Conservation (phyloP, 1,139 yeast species). For the Geotrichum restrictum region DNA sequence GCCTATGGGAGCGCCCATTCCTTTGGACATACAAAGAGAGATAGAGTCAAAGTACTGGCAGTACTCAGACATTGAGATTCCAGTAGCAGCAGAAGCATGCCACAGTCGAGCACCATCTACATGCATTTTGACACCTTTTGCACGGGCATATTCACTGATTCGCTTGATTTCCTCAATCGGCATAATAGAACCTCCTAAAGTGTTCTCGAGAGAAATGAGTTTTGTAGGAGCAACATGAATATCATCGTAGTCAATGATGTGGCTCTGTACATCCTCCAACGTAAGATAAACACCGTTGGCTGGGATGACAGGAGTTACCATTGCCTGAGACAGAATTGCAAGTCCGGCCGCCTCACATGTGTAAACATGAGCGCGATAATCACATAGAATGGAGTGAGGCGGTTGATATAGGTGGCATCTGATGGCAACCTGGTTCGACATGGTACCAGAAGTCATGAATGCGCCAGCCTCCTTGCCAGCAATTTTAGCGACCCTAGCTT, state of each 20-base stretch:
- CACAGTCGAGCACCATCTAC: constrained; percentile 95
- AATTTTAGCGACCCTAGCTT: constrained; percentile 58
- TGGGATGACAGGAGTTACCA: constrained; percentile 83
- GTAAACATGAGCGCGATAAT: constrained; percentile 79
- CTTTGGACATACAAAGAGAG: constrained; percentile 83
- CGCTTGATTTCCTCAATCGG: constrained; percentile 77
- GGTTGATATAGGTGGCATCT: constrained; percentile 78
- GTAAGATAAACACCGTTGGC: constrained; percentile 71
- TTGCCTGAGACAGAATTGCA: constrained; percentile 84
- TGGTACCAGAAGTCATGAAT: constrained; percentile 84
- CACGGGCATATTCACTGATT: constrained; percentile 68
- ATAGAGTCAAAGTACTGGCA: constrained; percentile 82
- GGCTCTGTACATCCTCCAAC: constrained; percentile 65
- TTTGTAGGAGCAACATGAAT: constrained; percentile 88
- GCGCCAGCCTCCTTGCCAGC: constrained; percentile 83
- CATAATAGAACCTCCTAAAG: constrained; percentile 75
- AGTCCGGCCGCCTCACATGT: constrained; percentile 87
- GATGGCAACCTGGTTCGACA: constrained; percentile 84
- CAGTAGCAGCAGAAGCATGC: constrained; percentile 81
- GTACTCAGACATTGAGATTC: constrained; percentile 64
- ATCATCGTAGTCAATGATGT: constrained; percentile 71
- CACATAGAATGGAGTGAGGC: constrained; percentile 81
- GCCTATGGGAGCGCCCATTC: constrained; percentile 93
- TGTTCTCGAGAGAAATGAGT: constrained; percentile 80
- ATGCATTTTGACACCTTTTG: constrained; percentile 63